A percentile compares a stretch with the other conserved stretches of the same genome.
phyloP scores from a whole-genome alignment of 257 asterid genomes.

The Osmanthus fragrans region DNA sequence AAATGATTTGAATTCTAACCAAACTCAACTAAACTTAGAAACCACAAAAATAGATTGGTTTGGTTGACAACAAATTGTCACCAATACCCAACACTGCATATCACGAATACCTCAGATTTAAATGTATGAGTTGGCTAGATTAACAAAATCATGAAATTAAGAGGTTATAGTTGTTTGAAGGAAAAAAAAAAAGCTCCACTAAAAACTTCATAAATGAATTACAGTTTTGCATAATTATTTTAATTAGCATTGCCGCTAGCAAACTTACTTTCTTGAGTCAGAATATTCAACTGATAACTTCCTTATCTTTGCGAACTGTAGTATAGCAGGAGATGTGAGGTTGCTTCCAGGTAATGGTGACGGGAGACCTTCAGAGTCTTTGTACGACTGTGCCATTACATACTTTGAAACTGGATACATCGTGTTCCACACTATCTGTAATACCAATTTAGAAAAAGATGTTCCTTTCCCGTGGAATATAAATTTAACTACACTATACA shows the following conservation, averaged over 20 bases:
- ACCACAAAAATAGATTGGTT: too few species aligned
- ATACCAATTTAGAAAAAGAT: conserved; percentile 34
- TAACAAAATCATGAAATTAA: not conserved
- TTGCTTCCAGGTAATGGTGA: conserved; percentile 74
- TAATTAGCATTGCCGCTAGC: conserved; percentile 11
- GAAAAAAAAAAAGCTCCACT: conserved; percentile 1
- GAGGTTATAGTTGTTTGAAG: not conserved
- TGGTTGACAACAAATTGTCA: too few species aligned
- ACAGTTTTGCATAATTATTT: not conserved
- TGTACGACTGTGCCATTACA: conserved; percentile 64
- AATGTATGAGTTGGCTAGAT: not conserved
- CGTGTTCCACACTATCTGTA: conserved; percentile 52
- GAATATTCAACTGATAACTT: conserved; percentile 84
- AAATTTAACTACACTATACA: conserved; percentile 20
- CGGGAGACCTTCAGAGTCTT: conserved; percentile 74
- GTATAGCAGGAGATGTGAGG: conserved; percentile 59
- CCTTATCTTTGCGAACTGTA: conserved; percentile 88
- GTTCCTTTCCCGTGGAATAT: conserved; percentile 17
- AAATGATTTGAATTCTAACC: too few species aligned
- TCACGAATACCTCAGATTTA: conserved; percentile 2
- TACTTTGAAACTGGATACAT: conserved; percentile 68
- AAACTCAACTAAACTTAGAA: too few species aligned
- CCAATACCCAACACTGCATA: too few species aligned
- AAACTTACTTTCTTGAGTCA: conserved; percentile 84
- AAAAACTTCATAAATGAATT: not conserved